Conservation (phyloP, 176 grass and related monocot species). For the bread wheat (Triticum aestivum) region DNA sequence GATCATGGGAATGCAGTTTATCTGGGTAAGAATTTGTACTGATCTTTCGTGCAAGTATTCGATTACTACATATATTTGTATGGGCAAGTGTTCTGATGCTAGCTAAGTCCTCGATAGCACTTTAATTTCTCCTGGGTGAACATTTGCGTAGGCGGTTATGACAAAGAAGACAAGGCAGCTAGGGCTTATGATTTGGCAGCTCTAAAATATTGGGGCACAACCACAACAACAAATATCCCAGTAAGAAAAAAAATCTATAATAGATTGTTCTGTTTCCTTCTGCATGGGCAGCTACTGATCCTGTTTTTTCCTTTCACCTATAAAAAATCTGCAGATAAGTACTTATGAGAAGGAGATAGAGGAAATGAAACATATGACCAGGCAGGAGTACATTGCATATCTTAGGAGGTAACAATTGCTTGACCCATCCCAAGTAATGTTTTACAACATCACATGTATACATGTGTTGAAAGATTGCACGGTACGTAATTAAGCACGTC, state of each 20-base stretch:
- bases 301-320: neutral
- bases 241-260: conserved; percentile 27
- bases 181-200: conserved; percentile 77
- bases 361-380: conserved; percentile 79
- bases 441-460: neutral
- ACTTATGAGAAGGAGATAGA: conserved; percentile 62
- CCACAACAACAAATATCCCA: conserved; percentile 69
- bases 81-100: neutral
- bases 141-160: conserved; percentile 52
- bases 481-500: neutral
- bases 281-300: neutral
- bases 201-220: conserved; percentile 80
- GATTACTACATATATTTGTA: neutral
- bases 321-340: conserved; percentile 43
- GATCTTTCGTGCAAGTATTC: neutral
- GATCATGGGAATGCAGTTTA: conserved; percentile 49
- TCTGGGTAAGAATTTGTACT: conserved; percentile 38
- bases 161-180: conserved; percentile 75
- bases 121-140: neutral
- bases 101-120: neutral
- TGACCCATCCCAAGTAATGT: neutral
- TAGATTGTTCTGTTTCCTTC: conserved; percentile 9
- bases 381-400: conserved; percentile 60
- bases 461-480: conserved; percentile 5
- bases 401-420: conserved; percentile 46